phyloP scores from a whole-genome alignment of 192 early-diverging fungal species.

The Coemansia guatemalensis region DNA sequence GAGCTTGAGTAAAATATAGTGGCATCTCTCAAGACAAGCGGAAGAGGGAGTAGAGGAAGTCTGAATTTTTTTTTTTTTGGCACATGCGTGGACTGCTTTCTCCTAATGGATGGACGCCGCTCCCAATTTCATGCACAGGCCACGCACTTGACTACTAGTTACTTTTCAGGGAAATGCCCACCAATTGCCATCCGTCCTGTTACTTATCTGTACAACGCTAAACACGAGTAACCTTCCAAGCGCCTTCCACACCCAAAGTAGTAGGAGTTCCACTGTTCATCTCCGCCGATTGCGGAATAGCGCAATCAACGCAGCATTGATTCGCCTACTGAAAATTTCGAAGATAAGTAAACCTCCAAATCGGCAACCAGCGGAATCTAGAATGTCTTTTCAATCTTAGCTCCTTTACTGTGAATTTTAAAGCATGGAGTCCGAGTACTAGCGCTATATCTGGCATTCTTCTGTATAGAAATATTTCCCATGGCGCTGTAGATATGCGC shows the following conservation, averaged over 20 bases:
- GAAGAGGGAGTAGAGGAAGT: neutral
- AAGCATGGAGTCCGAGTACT: neutral
- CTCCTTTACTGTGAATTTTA: no score
- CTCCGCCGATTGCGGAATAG: neutral
- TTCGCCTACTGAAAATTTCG: neutral
- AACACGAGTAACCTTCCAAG: neutral
- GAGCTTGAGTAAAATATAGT: neutral
- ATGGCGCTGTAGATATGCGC: neutral
- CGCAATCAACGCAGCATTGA: neutral
- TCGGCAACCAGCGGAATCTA: neutral
- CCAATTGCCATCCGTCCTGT: neutral
- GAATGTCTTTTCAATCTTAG: neutral
- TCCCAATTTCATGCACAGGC: neutral
- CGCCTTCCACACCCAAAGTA: neutral
- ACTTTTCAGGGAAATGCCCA: neutral
- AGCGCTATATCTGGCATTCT: no score
- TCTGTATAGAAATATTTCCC: no score
- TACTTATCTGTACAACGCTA: neutral
- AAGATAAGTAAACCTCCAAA: neutral
- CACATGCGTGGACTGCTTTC: no score
- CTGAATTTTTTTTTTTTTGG: neutral
- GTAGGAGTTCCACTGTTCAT: neutral
- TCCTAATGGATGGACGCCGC: neutral
- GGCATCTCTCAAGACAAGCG: no score
- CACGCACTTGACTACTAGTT: neutral